These are phyloP conservation scores for Penstemon davidsonii DNA, from an alignment of 257 asterid genomes.

Conservation along the genomic window DNA sequence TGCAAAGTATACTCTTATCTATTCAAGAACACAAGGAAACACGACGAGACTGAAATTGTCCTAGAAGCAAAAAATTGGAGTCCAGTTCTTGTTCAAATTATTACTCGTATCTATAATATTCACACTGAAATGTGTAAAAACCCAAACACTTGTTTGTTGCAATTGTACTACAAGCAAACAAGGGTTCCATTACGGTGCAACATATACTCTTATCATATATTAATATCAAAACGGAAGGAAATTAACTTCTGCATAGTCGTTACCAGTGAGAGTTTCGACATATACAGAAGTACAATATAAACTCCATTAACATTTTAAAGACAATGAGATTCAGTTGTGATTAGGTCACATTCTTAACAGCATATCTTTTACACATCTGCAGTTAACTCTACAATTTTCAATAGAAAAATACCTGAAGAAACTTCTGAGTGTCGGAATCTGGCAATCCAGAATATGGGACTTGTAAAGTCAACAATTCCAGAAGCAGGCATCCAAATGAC, in stretches of 20 bases:
- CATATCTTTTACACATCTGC: not conserved
- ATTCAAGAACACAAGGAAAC: too few species aligned
- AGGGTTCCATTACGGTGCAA: too few species aligned
- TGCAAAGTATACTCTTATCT: too few species aligned
- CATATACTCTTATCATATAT: too few species aligned
- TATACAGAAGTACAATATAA: not conserved
- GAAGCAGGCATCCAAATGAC: slow-evolving; percentile 88
- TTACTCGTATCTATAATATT: too few species aligned
- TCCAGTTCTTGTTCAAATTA: too few species aligned
- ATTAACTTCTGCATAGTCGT: not conserved
- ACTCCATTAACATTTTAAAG: not conserved
- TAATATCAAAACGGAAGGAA: too few species aligned
- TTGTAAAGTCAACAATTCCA: slow-evolving; percentile 73
- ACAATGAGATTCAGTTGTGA: not conserved
- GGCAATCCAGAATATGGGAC: slow-evolving; percentile 62
- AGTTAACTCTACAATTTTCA: not conserved
- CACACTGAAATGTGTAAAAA: too few species aligned
- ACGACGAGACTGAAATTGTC: too few species aligned
- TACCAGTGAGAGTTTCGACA: not conserved
- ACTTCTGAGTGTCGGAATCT: slow-evolving; percentile 54
- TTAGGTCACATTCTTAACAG: not conserved
- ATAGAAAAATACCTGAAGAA: slow-evolving; percentile 47
- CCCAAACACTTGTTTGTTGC: too few species aligned
- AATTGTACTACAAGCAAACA: not conserved
- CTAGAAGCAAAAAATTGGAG: too few species aligned